A percentile compares a stretch with the other conserved stretches of the same genome.
Conservation (phyloP, 305 asterid genomes). For the Caryopteris hybrid region DNA sequence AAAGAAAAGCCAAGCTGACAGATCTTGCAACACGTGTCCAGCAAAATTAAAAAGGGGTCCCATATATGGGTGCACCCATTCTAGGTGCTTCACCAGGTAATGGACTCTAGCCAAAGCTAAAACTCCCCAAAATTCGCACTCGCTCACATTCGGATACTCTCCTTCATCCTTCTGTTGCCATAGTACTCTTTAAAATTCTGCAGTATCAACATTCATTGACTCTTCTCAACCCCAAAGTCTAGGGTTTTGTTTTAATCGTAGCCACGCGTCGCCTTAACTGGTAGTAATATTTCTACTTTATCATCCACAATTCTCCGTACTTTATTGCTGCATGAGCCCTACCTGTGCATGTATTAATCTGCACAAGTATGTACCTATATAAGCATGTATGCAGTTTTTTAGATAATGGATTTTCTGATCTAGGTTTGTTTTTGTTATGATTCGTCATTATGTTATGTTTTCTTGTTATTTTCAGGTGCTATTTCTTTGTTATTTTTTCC, state of each 20-base stretch:
- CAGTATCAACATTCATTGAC: background rate
- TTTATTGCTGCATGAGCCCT: constrained; percentile 7
- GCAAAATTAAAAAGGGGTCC: constrained; percentile 11
- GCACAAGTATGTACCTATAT: background rate
- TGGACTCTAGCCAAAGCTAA: background rate
- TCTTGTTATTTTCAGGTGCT: background rate
- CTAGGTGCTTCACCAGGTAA: constrained; percentile 17
- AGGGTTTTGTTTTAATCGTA: constrained; percentile 28
- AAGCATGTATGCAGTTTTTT: constrained; percentile 16
- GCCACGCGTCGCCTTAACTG: constrained; percentile 14
- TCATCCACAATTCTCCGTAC: background rate
- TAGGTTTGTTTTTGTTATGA: background rate
- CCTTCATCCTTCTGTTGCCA: constrained; percentile 7
- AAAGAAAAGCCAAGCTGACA: background rate
- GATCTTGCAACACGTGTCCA: constrained; percentile 7
- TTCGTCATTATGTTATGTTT: constrained; percentile 4
- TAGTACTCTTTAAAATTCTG: background rate
- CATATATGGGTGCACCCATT: constrained; percentile 1
- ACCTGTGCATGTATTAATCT: constrained; percentile 14
- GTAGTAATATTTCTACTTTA: background rate
- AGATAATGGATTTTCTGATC: constrained; percentile 13
- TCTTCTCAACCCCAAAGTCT: constrained; percentile 22
- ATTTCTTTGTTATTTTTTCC: background rate
- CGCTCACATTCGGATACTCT: background rate
- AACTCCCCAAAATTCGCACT: constrained; percentile 10